Conservation (phyloP, 2,329 filamentous ascomycete genomes). For the Hypoxylon sp. region DNA sequence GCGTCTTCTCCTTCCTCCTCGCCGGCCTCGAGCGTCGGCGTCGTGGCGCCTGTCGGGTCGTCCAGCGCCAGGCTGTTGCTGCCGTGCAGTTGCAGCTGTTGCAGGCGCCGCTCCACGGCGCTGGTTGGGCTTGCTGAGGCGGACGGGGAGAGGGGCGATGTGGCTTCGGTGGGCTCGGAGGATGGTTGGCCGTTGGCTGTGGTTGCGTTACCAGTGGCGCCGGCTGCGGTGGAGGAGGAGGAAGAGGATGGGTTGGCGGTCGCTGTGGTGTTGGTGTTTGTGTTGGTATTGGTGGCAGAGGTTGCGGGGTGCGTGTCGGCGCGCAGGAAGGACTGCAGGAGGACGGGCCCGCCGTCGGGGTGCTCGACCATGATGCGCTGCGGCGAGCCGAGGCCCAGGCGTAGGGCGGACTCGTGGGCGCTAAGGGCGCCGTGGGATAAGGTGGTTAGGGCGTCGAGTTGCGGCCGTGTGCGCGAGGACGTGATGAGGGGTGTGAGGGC, state of each 20-base stretch:
- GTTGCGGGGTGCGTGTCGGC: constrained; percentile 24
- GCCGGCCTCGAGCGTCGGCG: constrained; percentile 25
- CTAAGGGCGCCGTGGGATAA: constrained; percentile 68
- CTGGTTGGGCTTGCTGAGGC: neutral
- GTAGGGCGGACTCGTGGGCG: constrained; percentile 67
- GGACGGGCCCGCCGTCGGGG: constrained; percentile 54
- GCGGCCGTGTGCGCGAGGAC: constrained; percentile 62
- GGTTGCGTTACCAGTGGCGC: neutral
- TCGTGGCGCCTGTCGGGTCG: constrained; percentile 18
- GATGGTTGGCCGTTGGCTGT: constrained; percentile 12
- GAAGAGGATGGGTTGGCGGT: constrained; percentile 15
- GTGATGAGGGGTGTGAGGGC: constrained; percentile 71
- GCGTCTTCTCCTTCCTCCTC: constrained; percentile 34
- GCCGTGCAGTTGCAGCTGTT: constrained; percentile 27
- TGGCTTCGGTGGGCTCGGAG: neutral
- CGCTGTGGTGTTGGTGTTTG: constrained; percentile 22
- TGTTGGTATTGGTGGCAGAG: constrained; percentile 10
- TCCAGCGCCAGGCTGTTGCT: constrained; percentile 1
- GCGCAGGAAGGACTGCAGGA: constrained; percentile 53
- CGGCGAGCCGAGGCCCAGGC: constrained; percentile 68
- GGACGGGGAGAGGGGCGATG: neutral
- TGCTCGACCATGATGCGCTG: constrained; percentile 73
- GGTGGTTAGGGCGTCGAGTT: constrained; percentile 66
- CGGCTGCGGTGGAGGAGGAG: neutral
- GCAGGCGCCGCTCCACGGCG: constrained; percentile 26